phyloP scores from a whole-genome alignment of 148 eudicot species.

The Camellia sinensis region DNA sequence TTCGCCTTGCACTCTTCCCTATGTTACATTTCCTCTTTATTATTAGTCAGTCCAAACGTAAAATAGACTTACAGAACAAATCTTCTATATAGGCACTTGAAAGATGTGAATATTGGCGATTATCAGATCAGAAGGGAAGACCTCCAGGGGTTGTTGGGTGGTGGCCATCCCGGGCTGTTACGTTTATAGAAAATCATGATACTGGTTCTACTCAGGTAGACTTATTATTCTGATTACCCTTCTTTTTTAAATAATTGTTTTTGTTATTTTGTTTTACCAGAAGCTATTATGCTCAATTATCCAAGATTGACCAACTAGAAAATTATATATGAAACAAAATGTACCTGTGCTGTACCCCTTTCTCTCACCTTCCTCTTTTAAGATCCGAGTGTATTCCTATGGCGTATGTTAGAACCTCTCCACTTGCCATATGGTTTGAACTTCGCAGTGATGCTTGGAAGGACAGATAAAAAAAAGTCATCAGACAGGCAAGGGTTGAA shows the following conservation, averaged over 20 bases:
- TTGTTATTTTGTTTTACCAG: neutral
- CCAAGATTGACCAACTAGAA: neutral
- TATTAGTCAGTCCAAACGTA: conserved; percentile 4
- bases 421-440: neutral
- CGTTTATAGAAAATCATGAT: conserved; percentile 98
- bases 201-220: conserved; percentile 98
- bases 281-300: neutral
- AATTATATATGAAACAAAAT: neutral
- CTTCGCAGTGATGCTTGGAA: neutral
- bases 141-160: conserved; percentile 99
- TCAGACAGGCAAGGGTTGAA: neutral
- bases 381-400: neutral
- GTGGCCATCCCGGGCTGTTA: conserved; percentile 99
- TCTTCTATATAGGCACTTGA: conserved; percentile 56
- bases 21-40: neutral
- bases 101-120: conserved; percentile 94
- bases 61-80: conserved; percentile 1
- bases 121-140: conserved; percentile 82
- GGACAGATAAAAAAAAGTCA: neutral
- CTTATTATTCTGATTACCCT: neutral
- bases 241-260: neutral
- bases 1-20: neutral
- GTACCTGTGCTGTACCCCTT: neutral
- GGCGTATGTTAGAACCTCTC: neutral
- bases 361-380: neutral